Base-by-base conservation (phyloP, 805 yeast genomes). In the Lachancea nothofagi region DNA sequence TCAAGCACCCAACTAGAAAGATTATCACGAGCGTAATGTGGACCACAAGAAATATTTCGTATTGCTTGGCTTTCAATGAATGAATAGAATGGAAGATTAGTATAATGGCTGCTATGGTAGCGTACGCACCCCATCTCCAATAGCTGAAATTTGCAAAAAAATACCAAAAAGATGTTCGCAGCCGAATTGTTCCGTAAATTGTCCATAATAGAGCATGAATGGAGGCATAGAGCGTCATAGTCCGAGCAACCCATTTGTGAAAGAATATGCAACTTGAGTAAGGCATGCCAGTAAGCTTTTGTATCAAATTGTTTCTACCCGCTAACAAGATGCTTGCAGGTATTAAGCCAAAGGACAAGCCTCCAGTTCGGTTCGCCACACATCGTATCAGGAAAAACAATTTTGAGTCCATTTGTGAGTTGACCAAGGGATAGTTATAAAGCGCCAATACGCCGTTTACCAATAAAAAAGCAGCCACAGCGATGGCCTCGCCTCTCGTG, bases 281-380 rank as follows among this genome's bases (percentile, higher is more conserved):
- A 4, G 77, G 65, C 69, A 86, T 69, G 2, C 85, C 84, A 0
- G 89, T 74, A 4, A 80, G 33, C 50, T 62, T 62, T 44, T 74
- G 74, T 47, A 84, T 59, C 20, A 85, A 66, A 57, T 81, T 85
- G 59, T 83, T 85, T 52, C 94, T 67, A 7, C 87, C 83, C 6
- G 85, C 81, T 55, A 84, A 79, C 25, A 83, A 54, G 15, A 78
- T 66, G 23, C 78, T 51, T 3, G 72, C 48, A 0, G 93, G 90
- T 44, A 79, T 48, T 29, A 66, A 65, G 1, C 65, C 64, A 48
- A 66, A 62, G 12, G 71, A 69, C 20, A 72, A 46, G 4, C 71
- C 72, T 1, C 76, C 78, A 0, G 72, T 57, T 48, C 77, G 56
- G 50, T 72, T 76, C 3, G 72, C 75, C 4, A 62, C 41, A 23